These are phyloP conservation scores for Chlamydomonas sp. DNA, from an alignment of 139 green algal genomes.

Conservation along the genomic window DNA sequence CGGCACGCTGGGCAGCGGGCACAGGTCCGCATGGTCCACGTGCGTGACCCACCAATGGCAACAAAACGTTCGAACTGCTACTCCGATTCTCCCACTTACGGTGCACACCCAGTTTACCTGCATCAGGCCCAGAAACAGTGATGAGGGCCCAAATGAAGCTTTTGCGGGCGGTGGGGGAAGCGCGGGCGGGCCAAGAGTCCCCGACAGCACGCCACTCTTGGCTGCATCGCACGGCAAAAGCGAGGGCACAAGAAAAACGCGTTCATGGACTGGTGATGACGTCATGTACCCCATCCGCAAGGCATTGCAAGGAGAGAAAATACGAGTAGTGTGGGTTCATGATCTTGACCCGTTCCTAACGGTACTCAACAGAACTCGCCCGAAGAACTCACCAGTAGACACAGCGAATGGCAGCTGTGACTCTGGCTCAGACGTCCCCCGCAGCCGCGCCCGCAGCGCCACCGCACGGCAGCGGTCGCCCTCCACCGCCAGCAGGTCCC, in stretches of 20 bases:
- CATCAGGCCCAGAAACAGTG: conserved; percentile 36
- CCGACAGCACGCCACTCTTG: conserved; percentile 34
- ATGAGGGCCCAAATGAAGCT: conserved; percentile 7
- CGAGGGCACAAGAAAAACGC: too few species aligned
- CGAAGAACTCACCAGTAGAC: background rate
- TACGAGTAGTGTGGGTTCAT: too few species aligned
- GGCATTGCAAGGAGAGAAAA: too few species aligned
- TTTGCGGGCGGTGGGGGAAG: background rate
- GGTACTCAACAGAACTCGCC: background rate
- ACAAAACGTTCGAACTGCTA: too few species aligned
- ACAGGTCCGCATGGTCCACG: too few species aligned
- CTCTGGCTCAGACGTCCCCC: background rate
- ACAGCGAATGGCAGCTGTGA: conserved; percentile 21
- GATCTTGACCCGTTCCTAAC: too few species aligned
- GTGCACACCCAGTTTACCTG: conserved; percentile 8
- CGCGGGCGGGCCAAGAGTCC: conserved; percentile 15
- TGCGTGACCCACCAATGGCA: too few species aligned
- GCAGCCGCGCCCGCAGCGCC: background rate
- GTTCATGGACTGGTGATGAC: too few species aligned
- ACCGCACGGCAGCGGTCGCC: conserved; percentile 25
- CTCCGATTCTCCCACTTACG: background rate
- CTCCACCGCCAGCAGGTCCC: conserved; percentile 32
- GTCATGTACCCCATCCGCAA: too few species aligned
- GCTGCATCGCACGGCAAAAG: background rate
- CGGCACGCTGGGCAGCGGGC: too few species aligned